Evolutionary conservation across 306 rosid species (phyloP), one percentile per base, ranked within the genome.

Genomic region (Quercus ilex): DNA sequence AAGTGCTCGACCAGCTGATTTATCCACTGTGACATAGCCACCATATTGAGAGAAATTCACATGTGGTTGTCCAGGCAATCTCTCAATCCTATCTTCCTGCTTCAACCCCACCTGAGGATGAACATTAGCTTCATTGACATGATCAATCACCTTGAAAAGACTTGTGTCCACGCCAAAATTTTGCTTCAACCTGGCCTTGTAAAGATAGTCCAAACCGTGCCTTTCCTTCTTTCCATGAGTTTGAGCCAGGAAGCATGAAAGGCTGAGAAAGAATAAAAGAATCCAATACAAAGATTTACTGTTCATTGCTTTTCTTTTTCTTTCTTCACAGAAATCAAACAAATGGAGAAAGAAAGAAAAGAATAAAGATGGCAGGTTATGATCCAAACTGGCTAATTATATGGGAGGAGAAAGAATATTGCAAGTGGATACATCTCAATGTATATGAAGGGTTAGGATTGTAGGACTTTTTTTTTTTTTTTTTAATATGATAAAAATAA

Each of bases 61-160:
- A 5, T 5, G 58, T 1, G 99, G 99, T 14, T 95, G 99, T 30
- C 99, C 98, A 0, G 99, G 99, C 62, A 91, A 83, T 15, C 74
- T 86, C 10, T 7, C 52, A 49, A 93, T 95, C 83, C 77, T 88
- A 43, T 95, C 98, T 67, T 80, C 81, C 86, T 85, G 91, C 74
- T 93, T 95, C 65, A 87, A 17, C 0, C 92, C 94, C 18, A 80
- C 78, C 41, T 95, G 92, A 63, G 87, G 73, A 80, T 84, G 20
- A 78, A 78, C 52, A 41, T 79, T 76, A 17, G 73, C 74, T 65
- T 49, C 41, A 15, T 74, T 55, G 4, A 21, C 41, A 25, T 15
- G 74, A 25, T 35, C 77, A 20, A 56, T 65, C 0, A 56, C 92
- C 74, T 81, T 65, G 74, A 93, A 93, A 0, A 71, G 90, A 78